Evolutionary conservation across 2,329 filamentous ascomycete species (phyloP).

Genomic region (Penicillium olsonii): DNA sequence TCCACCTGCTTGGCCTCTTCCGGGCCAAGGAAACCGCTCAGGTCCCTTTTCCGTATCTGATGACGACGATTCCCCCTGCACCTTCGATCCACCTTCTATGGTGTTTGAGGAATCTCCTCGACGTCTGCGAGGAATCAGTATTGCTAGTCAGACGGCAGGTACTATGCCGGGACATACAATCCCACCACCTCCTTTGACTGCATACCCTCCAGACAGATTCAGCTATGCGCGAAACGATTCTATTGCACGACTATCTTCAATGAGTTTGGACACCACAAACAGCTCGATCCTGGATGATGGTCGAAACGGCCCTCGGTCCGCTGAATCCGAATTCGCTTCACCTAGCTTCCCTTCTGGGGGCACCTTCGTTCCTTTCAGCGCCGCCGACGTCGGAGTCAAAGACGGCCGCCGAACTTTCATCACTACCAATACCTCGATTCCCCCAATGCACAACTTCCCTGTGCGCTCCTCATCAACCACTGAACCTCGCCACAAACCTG

Average conservation of each 20-base stretch:
- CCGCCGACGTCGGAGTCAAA: conserved; percentile 38
- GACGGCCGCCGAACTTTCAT: conserved; percentile 33
- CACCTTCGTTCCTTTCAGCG: conserved; percentile 39
- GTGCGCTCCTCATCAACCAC: conserved; percentile 29
- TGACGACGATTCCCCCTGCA: conserved; percentile 18
- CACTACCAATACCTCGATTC: conserved; percentile 24
- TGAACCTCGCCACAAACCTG: conserved; percentile 24
- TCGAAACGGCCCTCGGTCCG: conserved; percentile 26
- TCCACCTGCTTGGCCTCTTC: conserved; percentile 34
- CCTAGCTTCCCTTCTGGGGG: conserved; percentile 36
- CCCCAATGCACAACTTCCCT: conserved; percentile 27
- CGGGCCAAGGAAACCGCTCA: conserved; percentile 24
- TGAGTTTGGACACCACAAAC: conserved; percentile 41
- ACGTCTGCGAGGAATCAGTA: conserved; percentile 34
- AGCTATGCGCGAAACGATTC: conserved; percentile 39
- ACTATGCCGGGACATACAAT: conserved; percentile 38
- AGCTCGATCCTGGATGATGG: conserved; percentile 41
- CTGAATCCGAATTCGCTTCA: conserved; percentile 32
- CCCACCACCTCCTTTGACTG: conserved; percentile 37
- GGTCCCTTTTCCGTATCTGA: conserved; percentile 28
- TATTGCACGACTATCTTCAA: conserved; percentile 34
- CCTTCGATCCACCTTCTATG: conserved; percentile 25
- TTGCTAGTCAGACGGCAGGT: conserved; percentile 36
- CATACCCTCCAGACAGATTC: conserved; percentile 34
- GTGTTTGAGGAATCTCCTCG: conserved; percentile 25